phyloP scores from a whole-genome alignment of 2,329 filamentous ascomycete genomes.

The Zasmidium cellare region DNA sequence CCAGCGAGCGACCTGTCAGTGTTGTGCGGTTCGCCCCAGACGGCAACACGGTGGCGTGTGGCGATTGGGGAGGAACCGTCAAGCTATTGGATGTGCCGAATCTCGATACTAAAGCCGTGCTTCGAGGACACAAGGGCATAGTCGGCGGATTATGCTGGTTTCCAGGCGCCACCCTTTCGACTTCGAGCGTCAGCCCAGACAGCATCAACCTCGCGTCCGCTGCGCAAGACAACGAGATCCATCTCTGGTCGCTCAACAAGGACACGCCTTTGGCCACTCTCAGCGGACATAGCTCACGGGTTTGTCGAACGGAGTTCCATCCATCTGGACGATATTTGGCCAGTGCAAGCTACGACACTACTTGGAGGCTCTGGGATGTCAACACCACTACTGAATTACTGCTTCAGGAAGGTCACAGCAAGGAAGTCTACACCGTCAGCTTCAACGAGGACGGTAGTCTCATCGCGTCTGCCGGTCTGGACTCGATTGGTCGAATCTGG shows the following conservation, averaged over 20 bases:
- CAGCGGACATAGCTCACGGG: conserved; percentile 78
- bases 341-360: conserved; percentile 92
- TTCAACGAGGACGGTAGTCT: conserved; percentile 93
- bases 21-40: conserved; percentile 89
- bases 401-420: conserved; percentile 90
- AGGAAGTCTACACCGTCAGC: conserved; percentile 84
- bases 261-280: conserved; percentile 83
- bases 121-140: conserved; percentile 84
- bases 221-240: conserved; percentile 82
- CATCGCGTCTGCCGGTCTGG: conserved; percentile 85
- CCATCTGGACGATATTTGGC: conserved; percentile 87
- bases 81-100: conserved; percentile 82
- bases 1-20: conserved; percentile 85
- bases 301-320: conserved; percentile 92
- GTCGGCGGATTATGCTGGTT: conserved; percentile 90
- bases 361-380: conserved; percentile 95
- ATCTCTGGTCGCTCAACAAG: conserved; percentile 85
- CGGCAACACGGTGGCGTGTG: conserved; percentile 79
- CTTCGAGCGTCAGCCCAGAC: conserved; percentile 65
- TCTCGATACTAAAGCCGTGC: conserved; percentile 70
- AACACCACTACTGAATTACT: conserved; percentile 80
- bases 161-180: conserved; percentile 74
- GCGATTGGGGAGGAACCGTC: conserved; percentile 90
- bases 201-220: conserved; percentile 85
- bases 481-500: conserved; percentile 95